phyloP scores from a whole-genome alignment of 2,329 filamentous ascomycete genomes.

The Fusarium staphyleae region DNA sequence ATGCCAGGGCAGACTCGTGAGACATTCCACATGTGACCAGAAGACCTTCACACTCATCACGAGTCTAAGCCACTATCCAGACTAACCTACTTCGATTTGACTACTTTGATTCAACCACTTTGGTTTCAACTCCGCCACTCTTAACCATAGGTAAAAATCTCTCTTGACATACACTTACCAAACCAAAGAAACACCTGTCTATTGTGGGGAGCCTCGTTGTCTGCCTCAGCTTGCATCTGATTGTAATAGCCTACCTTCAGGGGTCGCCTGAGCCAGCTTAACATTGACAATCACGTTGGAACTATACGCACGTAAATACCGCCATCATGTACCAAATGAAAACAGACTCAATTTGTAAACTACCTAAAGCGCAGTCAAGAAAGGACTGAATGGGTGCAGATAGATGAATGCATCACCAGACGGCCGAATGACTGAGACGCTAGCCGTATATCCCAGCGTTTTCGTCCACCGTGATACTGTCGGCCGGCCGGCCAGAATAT shows the following conservation, averaged over 20 bases:
- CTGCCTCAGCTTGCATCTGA: conserved; percentile 1
- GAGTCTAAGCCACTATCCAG: too few species aligned
- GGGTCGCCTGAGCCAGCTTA: too few species aligned
- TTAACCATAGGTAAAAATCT: too few species aligned
- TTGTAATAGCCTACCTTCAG: too few species aligned
- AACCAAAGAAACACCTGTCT: too few species aligned
- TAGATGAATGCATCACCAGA: conserved; percentile 7
- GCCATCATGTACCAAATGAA: conserved; percentile 8
- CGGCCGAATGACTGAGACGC: conserved; percentile 10
- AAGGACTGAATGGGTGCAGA: conserved; percentile 26
- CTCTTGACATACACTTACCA: too few species aligned
- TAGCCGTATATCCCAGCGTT: conserved; percentile 8
- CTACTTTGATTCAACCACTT: too few species aligned
- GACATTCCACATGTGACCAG: conserved; percentile 4
- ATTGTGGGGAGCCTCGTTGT: conserved; percentile 4
- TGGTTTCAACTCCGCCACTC: too few species aligned
- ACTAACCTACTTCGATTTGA: too few species aligned
- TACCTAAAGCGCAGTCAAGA: conserved; percentile 36
- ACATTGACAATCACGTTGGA: too few species aligned
- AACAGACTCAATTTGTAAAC: conserved; percentile 38
- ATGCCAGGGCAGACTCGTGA: too few species aligned
- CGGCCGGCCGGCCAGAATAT: conserved; percentile 1
- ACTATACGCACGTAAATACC: background rate
- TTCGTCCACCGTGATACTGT: conserved; percentile 1
- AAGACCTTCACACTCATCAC: conserved; percentile 14